These are phyloP conservation scores for Lipomyces sp. DNA, from an alignment of 805 yeast genomes.

Conservation along the genomic window DNA sequence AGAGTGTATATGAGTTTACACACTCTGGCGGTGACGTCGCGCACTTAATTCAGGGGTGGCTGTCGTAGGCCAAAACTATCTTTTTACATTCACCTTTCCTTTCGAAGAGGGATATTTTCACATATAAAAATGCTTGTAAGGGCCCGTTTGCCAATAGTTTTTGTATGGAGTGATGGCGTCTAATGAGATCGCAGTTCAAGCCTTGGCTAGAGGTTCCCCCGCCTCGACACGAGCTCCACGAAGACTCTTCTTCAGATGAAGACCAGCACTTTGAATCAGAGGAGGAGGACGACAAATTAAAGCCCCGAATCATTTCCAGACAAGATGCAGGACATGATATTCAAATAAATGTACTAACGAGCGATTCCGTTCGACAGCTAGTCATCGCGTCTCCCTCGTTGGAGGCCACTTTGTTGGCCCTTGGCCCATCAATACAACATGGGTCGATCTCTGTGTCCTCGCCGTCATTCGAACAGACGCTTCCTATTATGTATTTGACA, in stretches of 20 bases:
- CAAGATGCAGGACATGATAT: conserved; percentile 15
- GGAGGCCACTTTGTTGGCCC: conserved; percentile 10
- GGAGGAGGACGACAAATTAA: conserved; percentile 13
- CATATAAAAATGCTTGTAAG: background rate
- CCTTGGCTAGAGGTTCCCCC: conserved; percentile 50
- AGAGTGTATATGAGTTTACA: background rate
- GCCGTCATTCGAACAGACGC: background rate
- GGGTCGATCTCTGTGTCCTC: conserved; percentile 21
- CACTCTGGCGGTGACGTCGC: background rate
- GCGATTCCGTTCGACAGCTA: conserved; percentile 8
- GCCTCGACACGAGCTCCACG: conserved; percentile 52
- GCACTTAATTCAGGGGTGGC: background rate
- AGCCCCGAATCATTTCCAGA: conserved; percentile 5
- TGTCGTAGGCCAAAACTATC: no score
- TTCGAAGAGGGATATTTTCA: background rate
- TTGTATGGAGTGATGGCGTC: background rate
- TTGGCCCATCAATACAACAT: conserved; percentile 16
- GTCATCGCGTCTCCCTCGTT: conserved; percentile 27
- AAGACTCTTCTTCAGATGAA: conserved; percentile 44
- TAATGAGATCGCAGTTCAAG: conserved; percentile 46
- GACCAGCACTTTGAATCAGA: conserved; percentile 22
- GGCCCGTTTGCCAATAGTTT: background rate
- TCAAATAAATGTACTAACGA: conserved; percentile 3
- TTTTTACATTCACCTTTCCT: no score
- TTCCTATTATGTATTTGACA: conserved; percentile 9